Conservation (phyloP, 164 flowering plant species). For the Berberis thunbergii region DNA sequence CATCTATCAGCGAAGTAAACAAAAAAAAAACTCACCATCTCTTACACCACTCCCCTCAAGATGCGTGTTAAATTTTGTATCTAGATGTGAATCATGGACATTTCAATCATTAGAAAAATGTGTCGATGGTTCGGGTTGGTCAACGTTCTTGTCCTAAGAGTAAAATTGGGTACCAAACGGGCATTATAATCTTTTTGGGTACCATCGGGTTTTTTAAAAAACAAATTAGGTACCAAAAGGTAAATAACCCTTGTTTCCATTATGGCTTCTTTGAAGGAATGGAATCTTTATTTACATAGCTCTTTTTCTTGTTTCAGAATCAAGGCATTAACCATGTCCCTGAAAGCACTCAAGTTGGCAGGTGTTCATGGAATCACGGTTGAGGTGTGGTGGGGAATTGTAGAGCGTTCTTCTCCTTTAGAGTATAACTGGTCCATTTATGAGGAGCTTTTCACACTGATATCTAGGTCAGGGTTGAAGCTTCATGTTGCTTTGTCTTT, state of each 20-base stretch:
- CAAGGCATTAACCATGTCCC: constrained; percentile 40
- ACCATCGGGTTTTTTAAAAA: too few species aligned
- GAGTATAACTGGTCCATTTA: constrained; percentile 48
- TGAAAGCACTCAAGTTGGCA: constrained; percentile 60
- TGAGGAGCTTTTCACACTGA: constrained; percentile 38
- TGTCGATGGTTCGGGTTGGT: too few species aligned
- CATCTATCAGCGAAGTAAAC: too few species aligned
- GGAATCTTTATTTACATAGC: neutral
- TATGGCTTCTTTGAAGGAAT: neutral
- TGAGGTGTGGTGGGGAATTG: constrained; percentile 70
- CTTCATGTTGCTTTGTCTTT: constrained; percentile 50
- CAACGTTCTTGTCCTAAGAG: too few species aligned
- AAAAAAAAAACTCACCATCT: too few species aligned
- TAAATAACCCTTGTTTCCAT: neutral
- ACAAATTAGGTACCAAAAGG: too few species aligned
- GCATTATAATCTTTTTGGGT: too few species aligned
- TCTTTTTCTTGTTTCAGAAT: constrained; percentile 23
- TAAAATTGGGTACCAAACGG: too few species aligned
- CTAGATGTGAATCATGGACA: too few species aligned
- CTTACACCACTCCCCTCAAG: too few species aligned
- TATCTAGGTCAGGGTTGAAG: constrained; percentile 42
- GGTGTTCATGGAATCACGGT: constrained; percentile 60
- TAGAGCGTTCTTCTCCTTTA: constrained; percentile 44
- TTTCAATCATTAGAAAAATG: too few species aligned
- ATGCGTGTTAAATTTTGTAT: too few species aligned